Conservation (phyloP, 2,329 filamentous ascomycete genomes). For the Nemania abortiva region DNA sequence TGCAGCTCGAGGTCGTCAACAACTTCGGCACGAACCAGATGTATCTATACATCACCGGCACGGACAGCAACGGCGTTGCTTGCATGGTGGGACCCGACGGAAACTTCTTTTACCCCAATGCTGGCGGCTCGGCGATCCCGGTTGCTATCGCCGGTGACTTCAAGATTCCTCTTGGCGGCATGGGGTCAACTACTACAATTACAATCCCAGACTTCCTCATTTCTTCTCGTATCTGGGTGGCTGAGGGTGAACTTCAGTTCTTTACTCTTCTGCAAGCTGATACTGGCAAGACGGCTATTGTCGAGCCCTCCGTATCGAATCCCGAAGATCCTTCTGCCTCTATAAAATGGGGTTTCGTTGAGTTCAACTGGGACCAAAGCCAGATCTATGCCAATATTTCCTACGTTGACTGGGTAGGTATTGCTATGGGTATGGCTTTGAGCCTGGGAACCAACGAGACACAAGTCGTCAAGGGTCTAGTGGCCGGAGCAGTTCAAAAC, state of each 20-base stretch:
- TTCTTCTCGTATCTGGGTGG: constrained; percentile 58
- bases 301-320: constrained; percentile 62
- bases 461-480: constrained; percentile 58
- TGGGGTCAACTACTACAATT: constrained; percentile 54
- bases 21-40: constrained; percentile 54
- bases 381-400: constrained; percentile 62
- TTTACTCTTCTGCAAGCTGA: constrained; percentile 49
- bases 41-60: constrained; percentile 58
- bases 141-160: constrained; percentile 51
- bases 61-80: constrained; percentile 52
- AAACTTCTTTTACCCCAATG: constrained; percentile 56
- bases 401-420: constrained; percentile 64
- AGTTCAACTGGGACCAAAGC: constrained; percentile 57
- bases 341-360: constrained; percentile 64
- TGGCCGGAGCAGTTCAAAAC: constrained; percentile 50
- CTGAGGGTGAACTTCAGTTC: constrained; percentile 57
- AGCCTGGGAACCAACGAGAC: constrained; percentile 52
- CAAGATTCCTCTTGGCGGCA: constrained; percentile 54
- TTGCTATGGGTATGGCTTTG: constrained; percentile 64
- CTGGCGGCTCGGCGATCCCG: constrained; percentile 50
- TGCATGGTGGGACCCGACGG: constrained; percentile 57
- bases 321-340: constrained; percentile 57
- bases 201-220: constrained; percentile 56
- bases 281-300: constrained; percentile 53
- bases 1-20: constrained; percentile 53